Evolutionary conservation across 2,329 filamentous ascomycete species (phyloP), one percentile per base, ranked within the genome.

Genomic region (Pochonia chlamydosporia): DNA sequence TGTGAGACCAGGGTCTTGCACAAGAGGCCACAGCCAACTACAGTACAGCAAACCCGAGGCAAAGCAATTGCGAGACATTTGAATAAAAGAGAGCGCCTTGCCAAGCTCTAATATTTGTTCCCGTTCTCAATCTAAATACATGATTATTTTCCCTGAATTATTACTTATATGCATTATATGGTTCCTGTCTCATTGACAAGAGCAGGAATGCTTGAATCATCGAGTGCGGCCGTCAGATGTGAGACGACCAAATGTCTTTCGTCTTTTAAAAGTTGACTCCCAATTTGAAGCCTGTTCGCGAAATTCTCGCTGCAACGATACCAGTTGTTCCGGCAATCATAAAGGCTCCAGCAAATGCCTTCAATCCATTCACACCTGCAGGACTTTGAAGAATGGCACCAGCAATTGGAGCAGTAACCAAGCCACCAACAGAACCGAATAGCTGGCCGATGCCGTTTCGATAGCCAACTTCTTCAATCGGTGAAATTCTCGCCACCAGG

Each of bases 381-480:
- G 52, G 47, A n/a, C 40, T 43, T 23, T 54, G 43, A 4, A 56
- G 46, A 24, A 58, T 54, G 37, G 48, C 50, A n/a, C 52, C 55
- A 3, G 52, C 54, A 42, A 58, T 57, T 7, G 56, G 55, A 11
- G 49, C 49, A 8, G 54, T 49, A 1, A 49, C 28, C 26, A 57
- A 46, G 21, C 49, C 51, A 8, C 54, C 56, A 7, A 57, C 21
- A 11, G 56, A 48, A 25, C 49, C 43, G 20, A 51, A 33, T 18
- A 55, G 40, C 10, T 46, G 50, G 5, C 50, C 44, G n/a, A 56
- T 40, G 21, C 79, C 79, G 6, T 71, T 76, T 7, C 78, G 67
- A 2, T 76, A 67, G 1, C 79, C 80, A 10, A 82, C 72, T 54
- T 79, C 69, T 3, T 69, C 63, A 36, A 79, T 66, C 43, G 76